Conservation (phyloP, 2,329 filamentous ascomycete species). For the Fusarium gaditjirri region DNA sequence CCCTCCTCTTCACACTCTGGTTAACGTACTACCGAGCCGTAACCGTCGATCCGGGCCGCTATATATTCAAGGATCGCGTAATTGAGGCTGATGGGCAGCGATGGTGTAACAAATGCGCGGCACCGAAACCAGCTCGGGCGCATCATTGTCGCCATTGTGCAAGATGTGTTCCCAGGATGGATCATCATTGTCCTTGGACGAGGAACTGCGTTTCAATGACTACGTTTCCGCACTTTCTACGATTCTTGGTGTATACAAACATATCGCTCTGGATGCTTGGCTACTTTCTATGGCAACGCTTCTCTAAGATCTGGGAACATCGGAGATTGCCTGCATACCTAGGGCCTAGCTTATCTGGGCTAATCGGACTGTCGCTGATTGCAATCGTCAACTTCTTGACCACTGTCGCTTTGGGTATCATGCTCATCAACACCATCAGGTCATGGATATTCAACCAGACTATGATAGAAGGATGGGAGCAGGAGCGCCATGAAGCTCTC, state of each 20-base stretch:
- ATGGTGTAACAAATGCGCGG: conserved; percentile 82
- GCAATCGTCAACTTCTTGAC: conserved; percentile 67
- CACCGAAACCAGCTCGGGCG: conserved; percentile 78
- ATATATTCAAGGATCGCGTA: conserved; percentile 55
- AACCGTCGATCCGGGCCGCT: conserved; percentile 67
- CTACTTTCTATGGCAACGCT: conserved; percentile 69
- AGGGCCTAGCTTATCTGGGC: conserved; percentile 69
- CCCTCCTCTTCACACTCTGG: conserved; percentile 71
- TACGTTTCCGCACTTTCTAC: conserved; percentile 84
- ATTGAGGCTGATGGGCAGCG: conserved; percentile 50
- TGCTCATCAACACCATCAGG: conserved; percentile 71
- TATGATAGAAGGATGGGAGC: conserved; percentile 84
- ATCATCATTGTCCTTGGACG: conserved; percentile 90
- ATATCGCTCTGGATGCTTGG: conserved; percentile 70
- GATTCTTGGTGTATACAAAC: conserved; percentile 79
- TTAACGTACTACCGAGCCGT: conserved; percentile 74
- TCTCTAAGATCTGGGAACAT: conserved; percentile 69
- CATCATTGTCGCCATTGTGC: conserved; percentile 85
- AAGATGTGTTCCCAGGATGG: conserved; percentile 82
- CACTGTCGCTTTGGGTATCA: conserved; percentile 69
- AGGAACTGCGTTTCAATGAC: conserved; percentile 84
- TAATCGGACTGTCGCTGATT: conserved; percentile 71
- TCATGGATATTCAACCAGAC: conserved; percentile 76
- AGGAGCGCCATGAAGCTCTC: conserved; percentile 70
- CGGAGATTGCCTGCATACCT: conserved; percentile 79